These are phyloP conservation scores for Fonsecaea erecta DNA, from an alignment of 2,329 filamentous ascomycete species.

Conservation along the genomic window DNA sequence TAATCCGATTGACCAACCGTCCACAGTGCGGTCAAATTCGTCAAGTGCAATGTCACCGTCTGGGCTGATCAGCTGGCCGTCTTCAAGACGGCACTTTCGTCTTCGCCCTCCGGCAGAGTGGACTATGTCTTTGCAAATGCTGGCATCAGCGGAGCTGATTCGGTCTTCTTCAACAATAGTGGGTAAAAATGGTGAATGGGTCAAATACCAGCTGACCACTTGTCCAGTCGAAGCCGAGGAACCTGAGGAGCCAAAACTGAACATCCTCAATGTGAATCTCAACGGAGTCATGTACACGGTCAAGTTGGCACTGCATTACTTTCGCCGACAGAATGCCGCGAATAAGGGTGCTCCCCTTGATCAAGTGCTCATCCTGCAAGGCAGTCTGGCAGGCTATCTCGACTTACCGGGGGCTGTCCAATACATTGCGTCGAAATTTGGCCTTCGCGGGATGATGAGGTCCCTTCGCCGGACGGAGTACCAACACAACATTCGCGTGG, in stretches of 20 bases:
- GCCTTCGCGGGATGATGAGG: conserved; percentile 47
- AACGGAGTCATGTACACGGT: conserved; percentile 33
- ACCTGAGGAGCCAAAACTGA: conserved; percentile 42
- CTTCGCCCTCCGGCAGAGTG: conserved; percentile 61
- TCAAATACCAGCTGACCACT: conserved; percentile 51
- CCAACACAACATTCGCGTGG: conserved; percentile 48
- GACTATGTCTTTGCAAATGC: conserved; percentile 71
- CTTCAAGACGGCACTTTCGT: conserved; percentile 62
- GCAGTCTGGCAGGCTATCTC: conserved; percentile 44
- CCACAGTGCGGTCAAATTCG: conserved; percentile 39
- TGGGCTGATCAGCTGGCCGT: conserved; percentile 68
- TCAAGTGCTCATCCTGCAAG: conserved; percentile 42
- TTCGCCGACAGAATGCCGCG: conserved; percentile 39
- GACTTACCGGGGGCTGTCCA: conserved; percentile 42
- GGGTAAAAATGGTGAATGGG: conserved; percentile 26
- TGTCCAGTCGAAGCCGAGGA: conserved; percentile 34
- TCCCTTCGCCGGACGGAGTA: conserved; percentile 41
- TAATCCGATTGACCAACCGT: not conserved
- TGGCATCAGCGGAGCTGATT: conserved; percentile 57
- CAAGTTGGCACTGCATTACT: conserved; percentile 43
- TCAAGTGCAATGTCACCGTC: conserved; percentile 61
- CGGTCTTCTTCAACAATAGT: conserved; percentile 38
- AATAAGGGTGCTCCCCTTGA: conserved; percentile 36
- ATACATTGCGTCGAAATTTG: conserved; percentile 47
- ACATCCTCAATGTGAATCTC: conserved; percentile 40